A percentile compares a stretch with the other conserved stretches of the same genome.
phyloP scores from a whole-genome alignment of 2,329 filamentous ascomycete species.

The Calycina herbarum region DNA sequence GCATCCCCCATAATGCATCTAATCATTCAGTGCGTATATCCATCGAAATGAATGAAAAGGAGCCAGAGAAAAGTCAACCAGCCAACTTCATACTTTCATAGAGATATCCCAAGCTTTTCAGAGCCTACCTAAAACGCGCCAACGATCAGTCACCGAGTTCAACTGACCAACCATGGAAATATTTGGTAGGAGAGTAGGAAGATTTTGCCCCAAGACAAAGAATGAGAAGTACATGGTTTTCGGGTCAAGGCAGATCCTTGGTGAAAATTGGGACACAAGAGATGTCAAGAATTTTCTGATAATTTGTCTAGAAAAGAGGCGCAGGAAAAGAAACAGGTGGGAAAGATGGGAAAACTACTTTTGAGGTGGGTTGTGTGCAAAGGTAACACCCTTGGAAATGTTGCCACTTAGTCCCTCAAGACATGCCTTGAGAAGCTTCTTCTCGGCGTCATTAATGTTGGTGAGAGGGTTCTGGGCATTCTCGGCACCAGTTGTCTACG shows the following conservation, averaged over 20 bases:
- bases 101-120: conserved; percentile 37
- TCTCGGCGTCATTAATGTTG: conserved; percentile 80
- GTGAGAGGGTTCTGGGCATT: conserved; percentile 80
- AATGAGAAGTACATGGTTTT: conserved; percentile 11
- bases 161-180: conserved; percentile 23
- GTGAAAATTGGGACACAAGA: neutral
- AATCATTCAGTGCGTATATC: conserved; percentile 8
- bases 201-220: conserved; percentile 16
- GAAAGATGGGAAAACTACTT: conserved; percentile 62
- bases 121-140: conserved; percentile 45
- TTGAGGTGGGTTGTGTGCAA: conserved; percentile 83
- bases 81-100: conserved; percentile 14
- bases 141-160: conserved; percentile 36
- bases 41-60: conserved; percentile 26
- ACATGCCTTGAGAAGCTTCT: conserved; percentile 76
- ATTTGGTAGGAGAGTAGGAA: neutral
- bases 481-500: conserved; percentile 77
- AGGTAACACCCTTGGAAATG: conserved; percentile 90
- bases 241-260: neutral
- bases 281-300: neutral
- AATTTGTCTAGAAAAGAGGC: conserved; percentile 7
- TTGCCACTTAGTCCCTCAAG: conserved; percentile 83
- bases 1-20: neutral
- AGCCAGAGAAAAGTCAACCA: conserved; percentile 23
- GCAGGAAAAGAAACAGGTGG: conserved; percentile 32